Conservation (phyloP, 1,284 basidiomycete species). For the Rhodotorula sp. region DNA sequence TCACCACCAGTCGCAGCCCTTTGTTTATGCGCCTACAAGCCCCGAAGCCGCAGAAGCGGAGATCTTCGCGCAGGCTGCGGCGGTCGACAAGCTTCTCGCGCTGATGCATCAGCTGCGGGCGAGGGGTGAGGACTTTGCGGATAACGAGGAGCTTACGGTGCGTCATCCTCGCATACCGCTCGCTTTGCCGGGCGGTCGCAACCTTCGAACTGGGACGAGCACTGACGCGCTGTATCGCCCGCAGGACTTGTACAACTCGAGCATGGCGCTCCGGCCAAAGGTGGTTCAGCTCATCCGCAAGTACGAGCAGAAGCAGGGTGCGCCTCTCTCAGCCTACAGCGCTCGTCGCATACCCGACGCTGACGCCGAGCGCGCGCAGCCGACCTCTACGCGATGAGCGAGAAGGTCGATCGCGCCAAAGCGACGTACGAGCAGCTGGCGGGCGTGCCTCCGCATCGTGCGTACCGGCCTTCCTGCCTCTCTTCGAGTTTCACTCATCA, state of each 20-base stretch:
- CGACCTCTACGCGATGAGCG: slow-evolving; percentile 44
- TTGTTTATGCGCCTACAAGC: neutral
- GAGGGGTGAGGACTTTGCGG: slow-evolving; percentile 78
- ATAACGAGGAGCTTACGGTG: slow-evolving; percentile 92
- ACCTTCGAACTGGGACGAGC: no score
- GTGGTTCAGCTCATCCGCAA: slow-evolving; percentile 96
- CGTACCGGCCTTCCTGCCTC: neutral
- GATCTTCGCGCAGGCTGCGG: slow-evolving; percentile 78
- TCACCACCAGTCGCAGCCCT: neutral
- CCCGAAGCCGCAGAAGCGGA: slow-evolving; percentile 88
- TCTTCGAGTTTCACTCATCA: no score
- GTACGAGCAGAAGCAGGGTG: slow-evolving; percentile 87
- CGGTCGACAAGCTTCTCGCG: slow-evolving; percentile 82
- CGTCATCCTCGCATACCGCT: slow-evolving; percentile 19
- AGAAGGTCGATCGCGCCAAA: slow-evolving; percentile 46
- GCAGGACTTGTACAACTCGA: slow-evolving; percentile 85
- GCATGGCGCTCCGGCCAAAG: slow-evolving; percentile 85
- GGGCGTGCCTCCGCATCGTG: slow-evolving; percentile 12
- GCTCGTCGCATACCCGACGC: no score
- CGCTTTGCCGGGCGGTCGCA: neutral
- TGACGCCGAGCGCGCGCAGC: slow-evolving; percentile 17
- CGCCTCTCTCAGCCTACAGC: slow-evolving; percentile 46
- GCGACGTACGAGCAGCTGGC: slow-evolving; percentile 46
- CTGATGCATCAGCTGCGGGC: slow-evolving; percentile 74
- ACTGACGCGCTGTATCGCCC: neutral